Evolutionary conservation across 75 land plant species (phyloP).

Genomic region (Chamaecyparis obtusa): DNA sequence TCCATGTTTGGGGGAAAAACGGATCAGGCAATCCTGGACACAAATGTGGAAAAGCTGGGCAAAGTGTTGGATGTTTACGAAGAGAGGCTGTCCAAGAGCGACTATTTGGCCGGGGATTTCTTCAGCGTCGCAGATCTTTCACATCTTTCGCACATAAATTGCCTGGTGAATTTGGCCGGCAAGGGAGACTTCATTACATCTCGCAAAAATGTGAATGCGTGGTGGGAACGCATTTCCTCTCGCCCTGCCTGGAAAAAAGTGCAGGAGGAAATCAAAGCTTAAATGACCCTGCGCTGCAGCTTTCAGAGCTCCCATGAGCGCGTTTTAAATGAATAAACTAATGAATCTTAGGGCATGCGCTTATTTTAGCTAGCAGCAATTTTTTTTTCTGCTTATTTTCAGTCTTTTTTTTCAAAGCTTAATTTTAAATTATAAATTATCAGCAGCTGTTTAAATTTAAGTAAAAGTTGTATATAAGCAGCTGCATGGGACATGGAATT

Average conservation of each 20-base stretch:
- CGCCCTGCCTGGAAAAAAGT: slow-evolving; percentile 33
- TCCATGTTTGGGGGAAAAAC: slow-evolving; percentile 14
- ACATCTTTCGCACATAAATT: slow-evolving; percentile 15
- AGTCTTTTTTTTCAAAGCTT: too few species aligned
- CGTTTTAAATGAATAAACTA: too few species aligned
- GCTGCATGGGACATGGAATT: too few species aligned
- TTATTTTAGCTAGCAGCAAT: too few species aligned
- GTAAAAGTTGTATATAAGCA: too few species aligned
- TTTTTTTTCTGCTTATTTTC: too few species aligned
- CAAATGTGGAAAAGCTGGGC: slow-evolving; percentile 20
- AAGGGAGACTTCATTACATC: slow-evolving; percentile 21
- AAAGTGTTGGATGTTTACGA: slow-evolving; percentile 35
- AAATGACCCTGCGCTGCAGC: too few species aligned
- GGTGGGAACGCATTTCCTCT: slow-evolving; percentile 51
- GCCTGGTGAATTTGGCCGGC: slow-evolving; percentile 15
- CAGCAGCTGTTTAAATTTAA: too few species aligned
- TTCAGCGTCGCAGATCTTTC: slow-evolving; percentile 23
- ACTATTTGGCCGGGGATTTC: slow-evolving; percentile 35
- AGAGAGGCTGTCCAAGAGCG: slow-evolving; percentile 13
- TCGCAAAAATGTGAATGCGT: slow-evolving; percentile 45
- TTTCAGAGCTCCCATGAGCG: too few species aligned
- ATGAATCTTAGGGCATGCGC: too few species aligned
- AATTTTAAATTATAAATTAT: too few species aligned
- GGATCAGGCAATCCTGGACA: slow-evolving; percentile 8
- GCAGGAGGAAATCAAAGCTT: not conserved